Evolutionary conservation across 2,329 filamentous ascomycete species (phyloP), one percentile per base, ranked within the genome.

Genomic region (Venturia aucupariae): DNA sequence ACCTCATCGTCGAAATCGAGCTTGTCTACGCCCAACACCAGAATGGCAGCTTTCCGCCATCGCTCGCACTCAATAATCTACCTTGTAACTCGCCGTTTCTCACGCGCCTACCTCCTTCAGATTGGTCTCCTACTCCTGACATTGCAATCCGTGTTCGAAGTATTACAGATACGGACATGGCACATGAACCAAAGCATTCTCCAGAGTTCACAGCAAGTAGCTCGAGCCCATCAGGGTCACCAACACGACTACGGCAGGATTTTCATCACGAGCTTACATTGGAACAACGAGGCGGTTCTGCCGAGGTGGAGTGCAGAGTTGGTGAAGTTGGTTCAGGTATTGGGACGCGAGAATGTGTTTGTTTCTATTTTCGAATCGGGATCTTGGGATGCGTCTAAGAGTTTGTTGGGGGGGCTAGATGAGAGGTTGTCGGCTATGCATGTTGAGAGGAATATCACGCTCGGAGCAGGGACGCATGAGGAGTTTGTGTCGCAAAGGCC

Each of bases 301-400:
- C 61, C 22, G 8, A 4, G 11, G 30, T 90, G 88, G 87, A 85
- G 81, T 67, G 74, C 79, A 7, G 85, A 84, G 0, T 76, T 90
- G 2, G 65, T 87, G 6, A 76, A 81, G 1, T 75, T 90, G 22
- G 79, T 82, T 6, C 75, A 80, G 57, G 75, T 78, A 4, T 75
- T 90, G 3, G 87, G 87, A 0, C 75, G 81, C 0, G 78, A 84
- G 3, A 89, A 90, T 70, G 82, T 90, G 1, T 90, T 82, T 70
- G 81, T 91, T 48, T 85, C 83, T 66, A 80, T 90, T 38, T 82
- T 84, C 65, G 88, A 90, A 72, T 88, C 84, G 69, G 87, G 87
- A 7, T 88, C 85, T 71, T 86, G 82, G 76, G 88, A 90, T 71
- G 78, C 86, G 65, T 88, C 84, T 24, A 90, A 90, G 73, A 80